These are phyloP conservation scores for Dendrocalamus latiflorus DNA, from an alignment of 202 grass and related monocot species.

Conservation along the genomic window DNA sequence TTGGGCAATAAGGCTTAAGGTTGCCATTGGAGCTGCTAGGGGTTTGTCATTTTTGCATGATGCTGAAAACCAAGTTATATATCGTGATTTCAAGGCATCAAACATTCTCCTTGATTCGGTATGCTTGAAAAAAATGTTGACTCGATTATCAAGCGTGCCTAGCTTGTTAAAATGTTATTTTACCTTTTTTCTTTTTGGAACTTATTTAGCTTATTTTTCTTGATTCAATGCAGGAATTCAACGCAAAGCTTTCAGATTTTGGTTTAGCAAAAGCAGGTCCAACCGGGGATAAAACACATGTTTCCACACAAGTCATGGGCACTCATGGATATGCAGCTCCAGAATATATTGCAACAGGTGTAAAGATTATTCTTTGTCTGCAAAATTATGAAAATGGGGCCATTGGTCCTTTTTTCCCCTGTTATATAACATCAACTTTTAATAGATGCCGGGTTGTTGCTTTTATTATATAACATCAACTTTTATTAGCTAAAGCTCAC, in stretches of 20 bases:
- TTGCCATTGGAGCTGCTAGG: conserved; percentile 87
- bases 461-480: neutral
- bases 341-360: conserved; percentile 96
- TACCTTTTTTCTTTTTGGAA: neutral
- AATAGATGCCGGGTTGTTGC: neutral
- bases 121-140: conserved; percentile 19
- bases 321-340: conserved; percentile 97
- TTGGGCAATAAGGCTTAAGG: conserved; percentile 91
- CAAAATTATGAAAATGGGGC: neutral
- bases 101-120: conserved; percentile 97
- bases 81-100: conserved; percentile 92
- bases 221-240: conserved; percentile 65
- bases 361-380: neutral
- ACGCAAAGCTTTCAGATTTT: conserved; percentile 92
- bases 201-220: conserved; percentile 1
- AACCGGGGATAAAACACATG: conserved; percentile 92
- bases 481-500: neutral
- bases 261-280: conserved; percentile 95
- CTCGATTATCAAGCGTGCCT: neutral
- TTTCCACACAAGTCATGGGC: conserved; percentile 96
- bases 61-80: conserved; percentile 88
- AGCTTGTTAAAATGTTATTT: conserved; percentile 1
- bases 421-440: neutral
- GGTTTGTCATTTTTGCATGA: conserved; percentile 94
- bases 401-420: neutral